Evolutionary conservation across 1,284 basidiomycete species (phyloP).

Genomic region (Moniliella sp.): DNA sequence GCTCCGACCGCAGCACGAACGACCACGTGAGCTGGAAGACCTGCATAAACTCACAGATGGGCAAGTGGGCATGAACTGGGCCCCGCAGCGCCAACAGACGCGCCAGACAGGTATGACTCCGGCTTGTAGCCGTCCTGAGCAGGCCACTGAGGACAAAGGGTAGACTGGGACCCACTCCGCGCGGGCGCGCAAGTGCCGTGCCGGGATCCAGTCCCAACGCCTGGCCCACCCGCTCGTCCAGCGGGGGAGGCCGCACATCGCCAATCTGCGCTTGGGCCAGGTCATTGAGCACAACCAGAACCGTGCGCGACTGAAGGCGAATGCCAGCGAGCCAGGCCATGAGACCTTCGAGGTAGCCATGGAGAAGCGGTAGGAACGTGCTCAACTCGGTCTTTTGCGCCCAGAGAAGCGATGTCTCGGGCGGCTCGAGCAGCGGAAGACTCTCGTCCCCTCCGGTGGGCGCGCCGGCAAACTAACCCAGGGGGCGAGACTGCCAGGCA

Average conservation of each 20-base stretch:
- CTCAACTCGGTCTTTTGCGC: no score
- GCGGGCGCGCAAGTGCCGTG: no score
- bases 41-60: conserved; percentile 52
- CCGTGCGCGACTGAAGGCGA: conserved; percentile 50
- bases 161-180: conserved; percentile 34
- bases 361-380: conserved; percentile 48
- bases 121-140: conserved; percentile 55
- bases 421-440: background rate
- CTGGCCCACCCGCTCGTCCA: no score
- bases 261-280: no score
- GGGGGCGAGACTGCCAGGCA: conserved; percentile 27
- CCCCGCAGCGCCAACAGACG: no score
- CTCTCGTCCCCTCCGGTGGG: background rate
- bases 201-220: no score
- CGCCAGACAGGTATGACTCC: no score
- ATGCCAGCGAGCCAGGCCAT: conserved; percentile 52
- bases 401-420: conserved; percentile 39
- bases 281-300: no score
- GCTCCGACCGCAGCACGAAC: conserved; percentile 69
- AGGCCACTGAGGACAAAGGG: conserved; percentile 44
- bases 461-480: background rate
- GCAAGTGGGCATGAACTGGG: conserved; percentile 57
- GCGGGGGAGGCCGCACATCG: no score
- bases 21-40: conserved; percentile 68
- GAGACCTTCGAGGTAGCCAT: conserved; percentile 46